Conservation (phyloP, 2,329 filamentous ascomycete genomes). For the Thelonectria blattea region DNA sequence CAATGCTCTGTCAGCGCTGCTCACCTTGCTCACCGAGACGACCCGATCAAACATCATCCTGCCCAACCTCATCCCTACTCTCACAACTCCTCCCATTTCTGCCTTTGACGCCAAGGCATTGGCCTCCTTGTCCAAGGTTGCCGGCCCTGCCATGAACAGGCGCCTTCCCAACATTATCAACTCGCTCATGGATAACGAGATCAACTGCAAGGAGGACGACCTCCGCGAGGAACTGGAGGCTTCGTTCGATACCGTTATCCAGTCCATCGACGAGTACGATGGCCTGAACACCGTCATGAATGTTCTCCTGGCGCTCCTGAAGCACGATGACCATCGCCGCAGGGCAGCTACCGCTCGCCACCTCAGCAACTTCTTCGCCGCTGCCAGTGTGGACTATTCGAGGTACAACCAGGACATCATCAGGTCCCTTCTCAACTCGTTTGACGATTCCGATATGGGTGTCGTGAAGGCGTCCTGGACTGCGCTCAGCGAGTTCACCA, state of each 20-base stretch:
- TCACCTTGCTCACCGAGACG: constrained; percentile 92
- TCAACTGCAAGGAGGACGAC: constrained; percentile 75
- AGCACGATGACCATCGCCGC: constrained; percentile 89
- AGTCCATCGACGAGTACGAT: constrained; percentile 95
- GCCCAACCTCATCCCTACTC: constrained; percentile 92
- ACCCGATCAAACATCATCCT: constrained; percentile 95
- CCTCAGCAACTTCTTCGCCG: constrained; percentile 84
- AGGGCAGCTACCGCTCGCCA: constrained; percentile 80
- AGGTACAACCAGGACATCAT: constrained; percentile 96
- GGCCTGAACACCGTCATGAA: constrained; percentile 96
- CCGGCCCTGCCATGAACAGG: constrained; percentile 87
- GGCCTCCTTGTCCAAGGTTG: constrained; percentile 91
- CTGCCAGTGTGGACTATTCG: constrained; percentile 85
- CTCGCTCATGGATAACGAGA: constrained; percentile 90
- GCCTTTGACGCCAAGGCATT: constrained; percentile 94
- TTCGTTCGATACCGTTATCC: constrained; percentile 87
- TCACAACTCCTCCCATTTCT: constrained; percentile 88
- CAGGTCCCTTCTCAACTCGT: constrained; percentile 85
- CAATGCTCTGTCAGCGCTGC: constrained; percentile 88
- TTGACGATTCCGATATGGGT: constrained; percentile 81
- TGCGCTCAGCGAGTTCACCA: constrained; percentile 85
- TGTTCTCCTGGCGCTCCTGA: constrained; percentile 83
- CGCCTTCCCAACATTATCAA: constrained; percentile 90
- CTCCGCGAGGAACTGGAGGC: constrained; percentile 75
- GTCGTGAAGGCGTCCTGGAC: constrained; percentile 92